These are phyloP conservation scores for Sporopachydermia cereana DNA, from an alignment of 1,139 yeast genomes.

Conservation along the genomic window DNA sequence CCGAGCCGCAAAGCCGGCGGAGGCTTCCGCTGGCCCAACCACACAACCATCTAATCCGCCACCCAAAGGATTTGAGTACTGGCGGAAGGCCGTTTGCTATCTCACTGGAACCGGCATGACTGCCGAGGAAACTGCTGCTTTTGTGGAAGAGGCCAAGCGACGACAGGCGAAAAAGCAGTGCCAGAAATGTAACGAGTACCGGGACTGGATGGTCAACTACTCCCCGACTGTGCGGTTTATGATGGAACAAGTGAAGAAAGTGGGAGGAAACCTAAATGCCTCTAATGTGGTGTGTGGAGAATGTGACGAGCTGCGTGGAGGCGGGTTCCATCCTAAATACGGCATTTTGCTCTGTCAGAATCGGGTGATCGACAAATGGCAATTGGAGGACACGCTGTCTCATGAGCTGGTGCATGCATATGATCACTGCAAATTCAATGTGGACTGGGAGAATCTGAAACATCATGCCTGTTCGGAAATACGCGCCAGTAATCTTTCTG, in stretches of 20 bases:
- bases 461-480: constrained; percentile 98
- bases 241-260: constrained; percentile 69
- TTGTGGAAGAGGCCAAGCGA: constrained; percentile 29
- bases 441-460: constrained; percentile 69
- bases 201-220: constrained; percentile 68
- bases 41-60: too few relatives aligned
- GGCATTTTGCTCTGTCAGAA: constrained; percentile 87
- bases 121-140: constrained; percentile 30
- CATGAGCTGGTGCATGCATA: constrained; percentile 93
- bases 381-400: constrained; percentile 79
- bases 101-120: constrained; percentile 60
- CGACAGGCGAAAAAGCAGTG: constrained; percentile 43
- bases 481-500: constrained; percentile 84
- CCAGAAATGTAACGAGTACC: constrained; percentile 52
- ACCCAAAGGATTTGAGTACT: constrained; percentile 58
- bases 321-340: constrained; percentile 85
- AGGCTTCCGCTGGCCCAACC: too few relatives aligned
- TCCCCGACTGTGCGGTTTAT: constrained; percentile 84
- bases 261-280: constrained; percentile 41
- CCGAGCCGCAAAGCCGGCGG: too few relatives aligned
- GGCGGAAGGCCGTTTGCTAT: constrained; percentile 65
- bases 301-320: constrained; percentile 81
- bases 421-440: constrained; percentile 79
- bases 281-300: constrained; percentile 63
- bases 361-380: constrained; percentile 65